A percentile compares a stretch with the other conserved stretches of the same genome.
phyloP scores from a whole-genome alignment of 2,329 filamentous ascomycete species.

The Phymatotrichopsis omnivora region DNA sequence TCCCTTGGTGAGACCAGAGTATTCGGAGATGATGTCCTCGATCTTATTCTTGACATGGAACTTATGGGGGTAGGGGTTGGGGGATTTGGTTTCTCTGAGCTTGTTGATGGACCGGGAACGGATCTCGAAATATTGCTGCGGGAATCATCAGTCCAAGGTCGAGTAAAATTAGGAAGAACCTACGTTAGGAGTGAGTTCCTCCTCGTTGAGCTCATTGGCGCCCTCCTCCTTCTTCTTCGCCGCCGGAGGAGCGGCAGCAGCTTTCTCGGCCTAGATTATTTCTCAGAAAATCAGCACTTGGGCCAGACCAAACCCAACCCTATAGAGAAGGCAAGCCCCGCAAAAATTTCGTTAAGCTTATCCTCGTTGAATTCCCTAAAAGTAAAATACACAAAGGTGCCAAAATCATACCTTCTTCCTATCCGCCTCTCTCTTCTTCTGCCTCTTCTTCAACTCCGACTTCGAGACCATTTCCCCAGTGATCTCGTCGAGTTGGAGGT shows the following conservation, averaged over 20 bases:
- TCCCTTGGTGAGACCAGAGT: slow-evolving; percentile 74
- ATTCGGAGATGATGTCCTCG: slow-evolving; percentile 67
- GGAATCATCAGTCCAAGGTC: background rate
- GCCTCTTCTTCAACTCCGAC: slow-evolving; percentile 84
- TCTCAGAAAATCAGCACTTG: no score
- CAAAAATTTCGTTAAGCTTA: no score
- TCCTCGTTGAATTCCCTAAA: no score
- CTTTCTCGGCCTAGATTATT: slow-evolving; percentile 53
- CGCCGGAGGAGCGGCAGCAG: slow-evolving; percentile 53
- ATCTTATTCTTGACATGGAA: slow-evolving; percentile 81
- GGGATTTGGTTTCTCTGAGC: slow-evolving; percentile 59
- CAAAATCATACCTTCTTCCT: slow-evolving; percentile 55
- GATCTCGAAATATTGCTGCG: slow-evolving; percentile 88
- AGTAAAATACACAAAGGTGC: background rate
- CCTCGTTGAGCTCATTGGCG: slow-evolving; percentile 48
- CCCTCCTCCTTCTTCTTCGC: slow-evolving; percentile 50
- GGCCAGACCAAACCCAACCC: slow-evolving; percentile 1
- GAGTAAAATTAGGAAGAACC: slow-evolving; percentile 33
- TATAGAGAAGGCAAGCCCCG: background rate
- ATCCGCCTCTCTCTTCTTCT: slow-evolving; percentile 81
- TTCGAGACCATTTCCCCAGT: slow-evolving; percentile 83
- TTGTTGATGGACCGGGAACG: slow-evolving; percentile 73
- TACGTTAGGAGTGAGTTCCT: slow-evolving; percentile 67
- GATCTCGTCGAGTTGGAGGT: slow-evolving; percentile 80
- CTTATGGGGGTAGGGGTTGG: slow-evolving; percentile 87